phyloP scores from a whole-genome alignment of 1,139 yeast species.

The Yamadazyma pseudoaaseri region DNA sequence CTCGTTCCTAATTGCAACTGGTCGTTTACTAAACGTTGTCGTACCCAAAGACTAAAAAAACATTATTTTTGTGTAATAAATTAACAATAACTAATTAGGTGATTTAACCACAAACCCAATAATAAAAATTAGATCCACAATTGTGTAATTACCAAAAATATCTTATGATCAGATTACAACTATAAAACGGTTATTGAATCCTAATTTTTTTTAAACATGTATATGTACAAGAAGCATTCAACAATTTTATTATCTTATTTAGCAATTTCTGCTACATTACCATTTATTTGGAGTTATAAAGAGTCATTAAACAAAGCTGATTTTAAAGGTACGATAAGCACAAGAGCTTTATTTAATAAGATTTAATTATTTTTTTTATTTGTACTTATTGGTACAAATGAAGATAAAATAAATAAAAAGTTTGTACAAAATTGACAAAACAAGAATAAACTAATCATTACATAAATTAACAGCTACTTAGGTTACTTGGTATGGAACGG shows the following conservation, averaged over 20 bases:
- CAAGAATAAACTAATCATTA: no score
- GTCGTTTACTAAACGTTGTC: background rate
- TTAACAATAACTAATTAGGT: no score
- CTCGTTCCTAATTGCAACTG: background rate
- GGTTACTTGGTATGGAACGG: no score
- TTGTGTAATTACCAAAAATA: background rate
- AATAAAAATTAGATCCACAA: background rate
- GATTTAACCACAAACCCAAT: no score
- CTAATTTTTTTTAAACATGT: background rate
- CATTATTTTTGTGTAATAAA: no score
- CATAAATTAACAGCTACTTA: no score
- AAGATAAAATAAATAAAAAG: no score
- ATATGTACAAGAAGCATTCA: conserved; percentile 2
- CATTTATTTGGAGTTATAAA: conserved; percentile 43
- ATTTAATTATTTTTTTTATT: conserved; percentile 21
- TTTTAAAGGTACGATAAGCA: conserved; percentile 34
- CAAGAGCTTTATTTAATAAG: conserved; percentile 41
- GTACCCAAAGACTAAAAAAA: no score
- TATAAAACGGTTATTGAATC: background rate
- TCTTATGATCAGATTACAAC: background rate
- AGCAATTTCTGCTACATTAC: conserved; percentile 40
- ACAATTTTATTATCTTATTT: conserved; percentile 37
- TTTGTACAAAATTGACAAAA: no score
- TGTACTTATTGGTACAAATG: background rate
- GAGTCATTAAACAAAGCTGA: conserved; percentile 21